phyloP scores from a whole-genome alignment of 2,329 filamentous ascomycete species.

The Sporothrix globosa region DNA sequence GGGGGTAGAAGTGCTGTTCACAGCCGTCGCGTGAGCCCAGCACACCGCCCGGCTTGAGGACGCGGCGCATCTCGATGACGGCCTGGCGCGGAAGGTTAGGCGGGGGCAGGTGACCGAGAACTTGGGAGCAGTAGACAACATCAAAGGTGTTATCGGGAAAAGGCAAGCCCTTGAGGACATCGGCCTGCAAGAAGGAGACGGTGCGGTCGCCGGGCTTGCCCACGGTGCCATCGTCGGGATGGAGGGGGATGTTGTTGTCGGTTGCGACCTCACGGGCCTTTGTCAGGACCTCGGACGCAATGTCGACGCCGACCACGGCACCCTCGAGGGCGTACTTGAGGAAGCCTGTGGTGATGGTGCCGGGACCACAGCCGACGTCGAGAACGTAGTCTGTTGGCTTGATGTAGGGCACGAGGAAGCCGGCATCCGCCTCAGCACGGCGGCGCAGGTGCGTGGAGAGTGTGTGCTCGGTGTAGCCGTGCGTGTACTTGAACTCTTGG shows the following conservation, averaged over 20 bases:
- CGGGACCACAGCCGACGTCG: conserved; percentile 55
- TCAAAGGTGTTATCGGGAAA: conserved; percentile 49
- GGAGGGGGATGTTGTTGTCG: conserved; percentile 36
- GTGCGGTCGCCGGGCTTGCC: conserved; percentile 22
- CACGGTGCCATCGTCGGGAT: conserved; percentile 23
- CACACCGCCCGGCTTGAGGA: conserved; percentile 50
- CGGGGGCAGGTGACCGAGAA: conserved; percentile 48
- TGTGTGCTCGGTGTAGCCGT: conserved; percentile 38
- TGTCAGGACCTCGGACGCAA: conserved; percentile 41
- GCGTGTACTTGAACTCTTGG: conserved; percentile 22
- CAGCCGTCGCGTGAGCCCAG: conserved; percentile 44
- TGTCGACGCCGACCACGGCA: conserved; percentile 48
- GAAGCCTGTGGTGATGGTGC: conserved; percentile 53
- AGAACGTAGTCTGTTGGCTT: conserved; percentile 47
- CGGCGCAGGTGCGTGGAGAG: conserved; percentile 47
- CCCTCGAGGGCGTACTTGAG: conserved; percentile 48
- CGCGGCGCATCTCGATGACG: conserved; percentile 49
- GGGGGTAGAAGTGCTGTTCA: conserved; percentile 44
- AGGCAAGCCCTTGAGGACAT: conserved; percentile 46
- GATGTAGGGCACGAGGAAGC: conserved; percentile 50
- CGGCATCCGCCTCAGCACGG: conserved; percentile 50
- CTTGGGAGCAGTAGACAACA: conserved; percentile 49
- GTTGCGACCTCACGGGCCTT: conserved; percentile 33
- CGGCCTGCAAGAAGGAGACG: conserved; percentile 40
- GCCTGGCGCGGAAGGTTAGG: conserved; percentile 41